Evolutionary conservation across 2,329 filamentous ascomycete species (phyloP).

Genomic region (Emmonsiellopsis sp.): DNA sequence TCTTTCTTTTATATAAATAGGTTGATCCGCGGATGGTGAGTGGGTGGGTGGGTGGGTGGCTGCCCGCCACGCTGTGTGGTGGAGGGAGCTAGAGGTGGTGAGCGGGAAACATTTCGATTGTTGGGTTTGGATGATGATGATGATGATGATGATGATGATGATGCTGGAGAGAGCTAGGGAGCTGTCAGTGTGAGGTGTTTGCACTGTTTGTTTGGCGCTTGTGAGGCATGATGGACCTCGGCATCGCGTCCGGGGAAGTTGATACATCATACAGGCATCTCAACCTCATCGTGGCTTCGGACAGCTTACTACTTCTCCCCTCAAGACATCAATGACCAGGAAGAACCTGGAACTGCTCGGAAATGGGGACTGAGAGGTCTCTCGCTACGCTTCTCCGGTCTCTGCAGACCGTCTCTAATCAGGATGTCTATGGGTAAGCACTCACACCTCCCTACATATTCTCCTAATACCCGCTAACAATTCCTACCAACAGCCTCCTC

Average conservation of each 20-base stretch:
- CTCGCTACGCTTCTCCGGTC: conserved; percentile 52
- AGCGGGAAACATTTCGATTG: background rate
- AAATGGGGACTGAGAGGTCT: conserved; percentile 53
- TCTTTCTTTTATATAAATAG: background rate
- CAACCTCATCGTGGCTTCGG: background rate
- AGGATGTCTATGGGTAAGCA: conserved; percentile 51
- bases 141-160: background rate
- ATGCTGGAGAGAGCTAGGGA: background rate
- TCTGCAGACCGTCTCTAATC: conserved; percentile 49
- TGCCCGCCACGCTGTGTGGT: too few relatives aligned
- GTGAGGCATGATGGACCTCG: conserved; percentile 8
- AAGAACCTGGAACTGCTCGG: background rate
- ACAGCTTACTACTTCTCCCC: conserved; percentile 5
- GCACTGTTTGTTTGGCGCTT: conserved; percentile 21
- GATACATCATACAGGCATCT: background rate
- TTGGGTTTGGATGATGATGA: background rate
- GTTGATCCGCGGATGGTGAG: background rate
- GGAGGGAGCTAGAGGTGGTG: too few relatives aligned
- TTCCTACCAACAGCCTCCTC: conserved; percentile 37
- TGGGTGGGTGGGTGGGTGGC: too few relatives aligned
- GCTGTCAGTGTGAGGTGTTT: conserved; percentile 16
- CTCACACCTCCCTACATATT: conserved; percentile 11
- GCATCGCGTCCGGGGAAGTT: background rate
- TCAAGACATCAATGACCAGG: conserved; percentile 6
- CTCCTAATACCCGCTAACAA: conserved; percentile 11